phyloP scores from a whole-genome alignment of 2,329 filamentous ascomycete genomes.

The Hirsutella minnesotensis region DNA sequence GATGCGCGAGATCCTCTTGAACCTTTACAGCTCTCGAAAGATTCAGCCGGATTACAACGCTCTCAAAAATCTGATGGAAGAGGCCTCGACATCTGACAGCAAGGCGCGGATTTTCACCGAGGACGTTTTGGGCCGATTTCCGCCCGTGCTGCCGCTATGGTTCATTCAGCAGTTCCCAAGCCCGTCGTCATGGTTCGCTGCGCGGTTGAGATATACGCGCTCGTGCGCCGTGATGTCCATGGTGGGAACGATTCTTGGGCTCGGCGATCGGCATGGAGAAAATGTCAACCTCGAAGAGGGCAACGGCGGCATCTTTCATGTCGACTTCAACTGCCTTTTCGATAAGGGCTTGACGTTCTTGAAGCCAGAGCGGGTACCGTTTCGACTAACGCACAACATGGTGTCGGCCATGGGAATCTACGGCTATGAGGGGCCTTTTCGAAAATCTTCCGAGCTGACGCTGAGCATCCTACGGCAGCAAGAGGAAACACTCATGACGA shows the following conservation, averaged over 20 bases:
- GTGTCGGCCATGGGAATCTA: conserved; percentile 92
- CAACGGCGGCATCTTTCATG: conserved; percentile 88
- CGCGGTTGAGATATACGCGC: conserved; percentile 78
- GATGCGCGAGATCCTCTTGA: conserved; percentile 78
- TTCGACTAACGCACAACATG: conserved; percentile 98
- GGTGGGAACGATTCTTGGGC: conserved; percentile 84
- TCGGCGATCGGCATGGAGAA: conserved; percentile 93
- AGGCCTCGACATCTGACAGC: conserved; percentile 39
- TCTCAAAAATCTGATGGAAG: conserved; percentile 53
- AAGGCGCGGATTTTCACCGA: conserved; percentile 64
- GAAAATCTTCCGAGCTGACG: conserved; percentile 81
- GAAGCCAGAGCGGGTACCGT: conserved; percentile 89
- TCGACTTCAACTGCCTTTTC: conserved; percentile 99
- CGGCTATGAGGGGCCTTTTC: conserved; percentile 86
- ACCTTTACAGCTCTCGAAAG: conserved; percentile 63
- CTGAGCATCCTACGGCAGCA: conserved; percentile 75
- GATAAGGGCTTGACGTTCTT: conserved; percentile 95
- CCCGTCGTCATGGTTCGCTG: conserved; percentile 83
- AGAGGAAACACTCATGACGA: conserved; percentile 93
- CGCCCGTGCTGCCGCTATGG: conserved; percentile 81
- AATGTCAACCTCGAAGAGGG: conserved; percentile 93
- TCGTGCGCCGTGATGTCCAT: conserved; percentile 99
- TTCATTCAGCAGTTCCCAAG: conserved; percentile 93
- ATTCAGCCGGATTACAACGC: conserved; percentile 58
- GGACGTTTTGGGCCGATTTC: conserved; percentile 53